Evolutionary conservation across 2,329 filamentous ascomycete genomes (phyloP).

Genomic region (Colletotrichum kahawae): DNA sequence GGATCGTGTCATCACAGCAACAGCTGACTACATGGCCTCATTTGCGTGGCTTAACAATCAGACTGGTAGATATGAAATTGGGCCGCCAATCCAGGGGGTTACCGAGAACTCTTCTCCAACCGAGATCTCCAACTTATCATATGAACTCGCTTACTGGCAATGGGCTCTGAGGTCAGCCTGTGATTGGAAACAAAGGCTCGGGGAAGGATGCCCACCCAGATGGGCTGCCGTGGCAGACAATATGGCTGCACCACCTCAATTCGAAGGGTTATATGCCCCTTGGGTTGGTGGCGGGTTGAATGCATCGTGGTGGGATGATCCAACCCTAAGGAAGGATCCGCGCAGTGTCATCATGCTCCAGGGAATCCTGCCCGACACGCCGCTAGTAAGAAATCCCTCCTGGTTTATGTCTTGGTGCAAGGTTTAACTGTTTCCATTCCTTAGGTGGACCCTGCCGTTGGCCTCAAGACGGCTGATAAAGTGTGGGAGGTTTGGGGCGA

Average conservation of each 20-base stretch:
- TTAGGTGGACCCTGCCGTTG: constrained; percentile 37
- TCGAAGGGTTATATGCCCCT: constrained; percentile 51
- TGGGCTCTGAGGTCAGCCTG: constrained; percentile 61
- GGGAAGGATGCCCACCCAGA: constrained; percentile 40
- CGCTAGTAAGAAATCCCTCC: constrained; percentile 17
- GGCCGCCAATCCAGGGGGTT: constrained; percentile 48
- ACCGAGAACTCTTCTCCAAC: constrained; percentile 65
- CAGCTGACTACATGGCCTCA: constrained; percentile 64
- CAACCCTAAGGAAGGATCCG: constrained; percentile 42
- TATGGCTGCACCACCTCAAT: constrained; percentile 55
- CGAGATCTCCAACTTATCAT: constrained; percentile 59
- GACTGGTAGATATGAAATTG: constrained; percentile 55
- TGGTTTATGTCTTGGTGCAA: not conserved
- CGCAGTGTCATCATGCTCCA: constrained; percentile 49
- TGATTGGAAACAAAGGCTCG: constrained; percentile 55
- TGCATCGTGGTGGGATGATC: constrained; percentile 45
- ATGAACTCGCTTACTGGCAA: constrained; percentile 67
- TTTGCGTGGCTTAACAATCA: constrained; percentile 60
- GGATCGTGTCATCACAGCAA: constrained; percentile 54
- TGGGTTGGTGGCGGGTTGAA: constrained; percentile 56
- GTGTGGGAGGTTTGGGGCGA: constrained; percentile 46
- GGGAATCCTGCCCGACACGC: constrained; percentile 45
- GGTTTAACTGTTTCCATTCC: not conserved
- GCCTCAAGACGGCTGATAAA: constrained; percentile 39
- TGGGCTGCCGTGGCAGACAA: constrained; percentile 56